Conservation (phyloP, 768 basidiomycete genomes). For the Gyrodon lividus region DNA sequence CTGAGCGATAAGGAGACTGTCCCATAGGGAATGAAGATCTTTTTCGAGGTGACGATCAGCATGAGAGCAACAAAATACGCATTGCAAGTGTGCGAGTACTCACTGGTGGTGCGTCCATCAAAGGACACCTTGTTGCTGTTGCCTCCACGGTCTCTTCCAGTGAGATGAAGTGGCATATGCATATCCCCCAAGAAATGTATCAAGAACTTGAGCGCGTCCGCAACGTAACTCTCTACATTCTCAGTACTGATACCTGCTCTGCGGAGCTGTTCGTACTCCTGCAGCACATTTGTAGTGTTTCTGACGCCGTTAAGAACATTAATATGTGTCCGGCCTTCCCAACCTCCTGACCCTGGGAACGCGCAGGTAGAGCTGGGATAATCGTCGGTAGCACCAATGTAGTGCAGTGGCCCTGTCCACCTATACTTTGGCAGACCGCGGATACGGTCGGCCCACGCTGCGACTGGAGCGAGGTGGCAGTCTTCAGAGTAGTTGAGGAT, state of each 20-base stretch:
- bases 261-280: constrained; percentile 40
- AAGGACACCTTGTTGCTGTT: constrained; percentile 77
- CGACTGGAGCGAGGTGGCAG: constrained; percentile 82
- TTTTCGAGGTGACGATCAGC: background rate
- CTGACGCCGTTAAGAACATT: constrained; percentile 80
- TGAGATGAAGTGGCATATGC: constrained; percentile 92
- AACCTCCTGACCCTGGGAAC: constrained; percentile 76
- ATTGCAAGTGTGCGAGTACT: constrained; percentile 25
- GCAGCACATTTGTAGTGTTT: constrained; percentile 69
- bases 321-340: constrained; percentile 51
- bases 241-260: background rate
- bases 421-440: constrained; percentile 51
- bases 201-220: constrained; percentile 88
- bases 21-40: constrained; percentile 92
- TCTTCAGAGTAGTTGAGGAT: constrained; percentile 55
- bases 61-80: background rate
- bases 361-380: constrained; percentile 72
- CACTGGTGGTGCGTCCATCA: constrained; percentile 70
- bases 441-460: constrained; percentile 85
- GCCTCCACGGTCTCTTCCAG: constrained; percentile 84
- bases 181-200: constrained; percentile 93
- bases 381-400: constrained; percentile 72
- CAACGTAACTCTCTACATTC: constrained; percentile 40
- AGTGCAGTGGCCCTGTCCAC: constrained; percentile 77
- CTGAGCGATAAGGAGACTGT: constrained; percentile 77